Evolutionary conservation across 768 basidiomycete genomes (phyloP).

Genomic region (Phaeolepiota aurea): DNA sequence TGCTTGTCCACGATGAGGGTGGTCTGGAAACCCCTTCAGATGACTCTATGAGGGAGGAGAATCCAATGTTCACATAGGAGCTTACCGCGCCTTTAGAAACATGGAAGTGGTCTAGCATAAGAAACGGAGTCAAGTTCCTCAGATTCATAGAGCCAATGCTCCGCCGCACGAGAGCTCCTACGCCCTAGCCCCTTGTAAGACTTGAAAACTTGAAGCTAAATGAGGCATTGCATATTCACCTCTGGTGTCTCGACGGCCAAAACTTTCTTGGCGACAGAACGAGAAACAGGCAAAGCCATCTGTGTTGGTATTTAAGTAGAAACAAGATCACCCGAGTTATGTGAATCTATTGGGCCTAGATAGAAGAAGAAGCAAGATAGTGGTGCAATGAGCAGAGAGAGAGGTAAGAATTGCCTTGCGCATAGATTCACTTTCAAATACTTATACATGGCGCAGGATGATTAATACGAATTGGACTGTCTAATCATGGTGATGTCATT

Average conservation of each 20-base stretch:
- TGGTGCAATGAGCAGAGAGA: no score
- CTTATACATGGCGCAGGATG: no score
- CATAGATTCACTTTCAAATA: no score
- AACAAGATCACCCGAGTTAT: no score
- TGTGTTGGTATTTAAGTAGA: not conserved
- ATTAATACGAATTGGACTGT: no score
- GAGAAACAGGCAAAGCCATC: constrained; percentile 37
- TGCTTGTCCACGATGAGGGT: constrained; percentile 86
- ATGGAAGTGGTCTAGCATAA: constrained; percentile 84
- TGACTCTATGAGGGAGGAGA: constrained; percentile 2
- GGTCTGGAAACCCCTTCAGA: constrained; percentile 81
- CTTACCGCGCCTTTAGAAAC: constrained; percentile 60
- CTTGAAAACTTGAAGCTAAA: constrained; percentile 3
- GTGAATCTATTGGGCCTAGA: no score
- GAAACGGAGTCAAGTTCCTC: constrained; percentile 82
- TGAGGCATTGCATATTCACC: constrained; percentile 24
- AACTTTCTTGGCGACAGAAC: constrained; percentile 70
- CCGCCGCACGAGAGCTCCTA: constrained; percentile 74
- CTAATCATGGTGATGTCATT: no score
- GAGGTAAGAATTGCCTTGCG: no score
- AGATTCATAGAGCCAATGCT: constrained; percentile 74
- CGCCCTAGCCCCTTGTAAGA: constrained; percentile 42
- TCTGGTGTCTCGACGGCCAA: constrained; percentile 69
- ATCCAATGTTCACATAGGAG: constrained; percentile 4
- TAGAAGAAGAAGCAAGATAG: no score